Conservation (phyloP, 2,329 filamentous ascomycete genomes). For the Nothophaeocryptopus gaeumannii region DNA sequence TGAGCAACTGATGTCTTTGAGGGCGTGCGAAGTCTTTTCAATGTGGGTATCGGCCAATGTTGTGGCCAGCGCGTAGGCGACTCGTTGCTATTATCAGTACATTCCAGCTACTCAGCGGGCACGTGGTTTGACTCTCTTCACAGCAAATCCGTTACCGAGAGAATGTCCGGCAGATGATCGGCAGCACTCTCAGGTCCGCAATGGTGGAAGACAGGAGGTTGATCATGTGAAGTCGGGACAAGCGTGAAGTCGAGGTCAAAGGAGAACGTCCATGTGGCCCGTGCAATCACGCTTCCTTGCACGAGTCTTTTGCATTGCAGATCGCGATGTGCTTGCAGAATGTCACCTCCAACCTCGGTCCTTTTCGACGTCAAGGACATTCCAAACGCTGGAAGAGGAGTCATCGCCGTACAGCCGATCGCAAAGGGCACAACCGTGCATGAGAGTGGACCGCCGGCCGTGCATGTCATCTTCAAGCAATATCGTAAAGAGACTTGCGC, state of each 20-base stretch:
- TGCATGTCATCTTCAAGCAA: conserved; percentile 44
- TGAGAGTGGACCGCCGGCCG: conserved; percentile 38
- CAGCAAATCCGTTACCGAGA: too few species aligned
- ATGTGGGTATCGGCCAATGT: too few species aligned
- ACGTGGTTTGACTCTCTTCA: too few species aligned
- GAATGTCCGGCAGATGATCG: too few species aligned
- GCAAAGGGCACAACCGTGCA: conserved; percentile 37
- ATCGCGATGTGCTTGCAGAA: not conserved
- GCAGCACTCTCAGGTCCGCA: not conserved
- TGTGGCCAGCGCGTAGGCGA: too few species aligned
- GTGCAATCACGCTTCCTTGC: not conserved
- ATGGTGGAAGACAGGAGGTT: not conserved
- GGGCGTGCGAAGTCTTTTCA: too few species aligned
- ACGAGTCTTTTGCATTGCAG: not conserved
- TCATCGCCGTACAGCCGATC: conserved; percentile 41
- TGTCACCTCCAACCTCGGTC: conserved; percentile 10
- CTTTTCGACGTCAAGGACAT: conserved; percentile 42
- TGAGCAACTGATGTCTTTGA: too few species aligned
- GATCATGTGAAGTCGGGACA: not conserved
- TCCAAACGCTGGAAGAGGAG: conserved; percentile 43
- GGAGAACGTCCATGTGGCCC: not conserved
- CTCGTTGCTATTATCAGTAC: too few species aligned
- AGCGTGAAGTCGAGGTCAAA: too few species aligned
- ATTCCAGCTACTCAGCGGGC: too few species aligned
- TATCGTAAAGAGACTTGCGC: conserved; percentile 51